phyloP scores from a whole-genome alignment of 176 grass and related monocot species.

The maize (Zea mays) region Zm-B73-REFERENCE-NAM-5.0 NC_050098.1:204832501-204833000 shows the following conservation, averaged over 20 bases:
- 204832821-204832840: no score
- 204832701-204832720: neutral
- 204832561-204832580: conserved; percentile 13
- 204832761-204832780: neutral
- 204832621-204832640: neutral
- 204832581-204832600: conserved; percentile 4
- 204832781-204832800: neutral
- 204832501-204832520: conserved; percentile 94
- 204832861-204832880: no score
- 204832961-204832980: no score
- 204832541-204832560: conserved; percentile 64
- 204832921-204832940: no score
- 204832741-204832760: neutral
- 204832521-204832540: conserved; percentile 75
- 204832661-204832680: neutral
- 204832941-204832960: no score
- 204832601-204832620: neutral
- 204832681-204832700: neutral
- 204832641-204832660: neutral
- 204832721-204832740: neutral
- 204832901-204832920: no score
- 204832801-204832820: conserved; percentile 15
- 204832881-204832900: no score
- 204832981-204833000: neutral
- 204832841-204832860: no score